These are phyloP conservation scores for Nicotiana paniculata DNA, from an alignment of 257 asterid species.

Conservation along the genomic window DNA sequence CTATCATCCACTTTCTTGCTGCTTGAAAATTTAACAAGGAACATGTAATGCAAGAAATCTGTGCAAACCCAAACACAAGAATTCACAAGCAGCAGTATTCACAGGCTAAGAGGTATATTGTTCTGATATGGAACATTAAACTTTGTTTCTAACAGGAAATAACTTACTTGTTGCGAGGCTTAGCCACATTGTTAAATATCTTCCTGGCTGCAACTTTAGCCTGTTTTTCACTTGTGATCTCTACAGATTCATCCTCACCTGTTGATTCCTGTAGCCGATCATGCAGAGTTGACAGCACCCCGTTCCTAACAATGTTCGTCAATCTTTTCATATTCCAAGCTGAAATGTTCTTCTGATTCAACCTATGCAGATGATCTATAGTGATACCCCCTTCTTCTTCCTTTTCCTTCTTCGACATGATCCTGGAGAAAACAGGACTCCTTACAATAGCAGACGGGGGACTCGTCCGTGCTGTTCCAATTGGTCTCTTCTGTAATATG, in stretches of 20 bases:
- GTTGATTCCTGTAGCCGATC: slow-evolving; percentile 50
- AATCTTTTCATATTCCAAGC: slow-evolving; percentile 95
- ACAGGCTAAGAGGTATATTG: not conserved
- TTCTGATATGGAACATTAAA: not conserved
- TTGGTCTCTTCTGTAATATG: slow-evolving; percentile 31
- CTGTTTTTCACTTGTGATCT: slow-evolving; percentile 60
- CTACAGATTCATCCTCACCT: slow-evolving; percentile 53
- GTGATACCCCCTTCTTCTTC: slow-evolving; percentile 36
- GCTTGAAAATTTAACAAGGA: no score
- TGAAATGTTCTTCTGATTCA: slow-evolving; percentile 68
- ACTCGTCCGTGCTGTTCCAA: slow-evolving; percentile 51
- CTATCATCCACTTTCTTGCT: no score
- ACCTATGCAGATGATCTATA: slow-evolving; percentile 63
- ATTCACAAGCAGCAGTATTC: not conserved
- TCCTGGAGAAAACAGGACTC: slow-evolving; percentile 39
- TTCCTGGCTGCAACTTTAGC: slow-evolving; percentile 73
- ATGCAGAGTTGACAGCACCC: slow-evolving; percentile 60
- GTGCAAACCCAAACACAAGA: no score
- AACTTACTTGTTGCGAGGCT: slow-evolving; percentile 57
- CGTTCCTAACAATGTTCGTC: slow-evolving; percentile 51
- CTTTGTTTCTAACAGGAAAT: not conserved
- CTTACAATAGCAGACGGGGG: slow-evolving; percentile 29
- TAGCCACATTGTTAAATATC: slow-evolving; percentile 71
- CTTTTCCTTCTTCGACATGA: slow-evolving; percentile 45
- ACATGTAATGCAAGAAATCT: no score